Base-by-base conservation (phyloP, 1,139 yeast species). In the Diutina siamensis region DNA sequence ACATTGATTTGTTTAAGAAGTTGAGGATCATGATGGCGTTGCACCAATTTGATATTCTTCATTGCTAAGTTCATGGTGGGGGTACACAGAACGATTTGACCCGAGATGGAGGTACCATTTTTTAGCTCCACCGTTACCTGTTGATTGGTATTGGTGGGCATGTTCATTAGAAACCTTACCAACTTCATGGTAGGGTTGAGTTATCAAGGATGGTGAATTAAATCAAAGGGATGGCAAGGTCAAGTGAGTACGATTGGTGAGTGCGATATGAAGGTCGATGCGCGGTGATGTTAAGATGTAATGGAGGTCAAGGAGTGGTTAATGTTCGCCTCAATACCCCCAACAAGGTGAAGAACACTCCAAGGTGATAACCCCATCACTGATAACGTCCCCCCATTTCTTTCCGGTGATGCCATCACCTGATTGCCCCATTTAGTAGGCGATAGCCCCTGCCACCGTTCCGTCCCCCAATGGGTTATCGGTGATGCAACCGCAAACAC, bases 21-120 rank as follows among this genome's bases (percentile, higher is more conserved):
- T 46, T 80, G 75, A 1, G 95, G 87, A 47, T 83, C 89, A 50
- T 86, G 78, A 57, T 80, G 77, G 50, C 73, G 79, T 49, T 78
- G 75, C 27, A 83, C 78, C 77, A 83, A 78, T 57, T 83, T 85
- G 48, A 87, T 94, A 53, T 83, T 85, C 54, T 85, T 82, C 53
- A 92, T 64, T 4, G 89, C 80, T 41, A 94, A 80, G 63, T 92
- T 92, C 98, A 92, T 92, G 53, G 85, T 77, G 31, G 97, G 97
- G 4, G 95, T 74, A 40, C 94, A 95, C 7, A 88, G 78, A 40
- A 85, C 76, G 35, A 92, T 71, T 50, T 77, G 78, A 38, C 99
- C 99, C 57, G 83, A 85, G 48, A 88, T 71, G 10, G 94, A 81
- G 58, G 87, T 97, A 31, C 97, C 97, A 61, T 92, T 88, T 62